These are phyloP conservation scores for Mortierella sp. DNA, from an alignment of 371 early-diverging fungal species.

Conservation along the genomic window DNA sequence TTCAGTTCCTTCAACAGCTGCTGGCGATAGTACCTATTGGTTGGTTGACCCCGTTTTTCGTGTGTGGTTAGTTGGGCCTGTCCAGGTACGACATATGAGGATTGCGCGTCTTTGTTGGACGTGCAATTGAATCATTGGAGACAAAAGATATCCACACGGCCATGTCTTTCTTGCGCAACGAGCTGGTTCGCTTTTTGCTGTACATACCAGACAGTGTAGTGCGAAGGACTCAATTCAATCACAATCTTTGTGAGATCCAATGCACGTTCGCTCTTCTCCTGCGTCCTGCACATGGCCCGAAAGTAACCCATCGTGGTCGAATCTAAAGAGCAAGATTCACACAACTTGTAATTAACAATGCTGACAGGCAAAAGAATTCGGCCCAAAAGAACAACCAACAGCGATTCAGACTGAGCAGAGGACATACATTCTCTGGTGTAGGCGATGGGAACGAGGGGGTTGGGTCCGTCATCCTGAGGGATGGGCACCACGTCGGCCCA, in stretches of 20 bases:
- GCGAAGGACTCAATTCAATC: constrained; percentile 89
- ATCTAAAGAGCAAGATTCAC: constrained; percentile 60
- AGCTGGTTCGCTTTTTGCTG: neutral
- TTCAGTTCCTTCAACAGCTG: constrained; percentile 77
- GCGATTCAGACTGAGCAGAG: neutral
- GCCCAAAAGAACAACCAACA: too few relatives aligned
- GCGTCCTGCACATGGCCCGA: constrained; percentile 78
- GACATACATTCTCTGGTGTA: constrained; percentile 85
- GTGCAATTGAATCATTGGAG: too few relatives aligned
- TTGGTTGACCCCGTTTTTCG: too few relatives aligned
- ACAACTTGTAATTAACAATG: neutral
- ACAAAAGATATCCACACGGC: too few relatives aligned
- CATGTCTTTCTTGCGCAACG: neutral
- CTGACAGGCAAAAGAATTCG: too few relatives aligned
- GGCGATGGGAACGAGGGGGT: constrained; percentile 91
- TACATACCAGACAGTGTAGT: constrained; percentile 94
- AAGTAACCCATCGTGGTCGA: constrained; percentile 90
- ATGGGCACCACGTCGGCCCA: constrained; percentile 91
- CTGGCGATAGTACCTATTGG: constrained; percentile 86
- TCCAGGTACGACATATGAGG: too few relatives aligned
- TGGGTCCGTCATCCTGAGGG: constrained; percentile 89
- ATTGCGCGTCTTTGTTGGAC: too few relatives aligned
- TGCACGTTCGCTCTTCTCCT: constrained; percentile 87
- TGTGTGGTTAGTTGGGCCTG: neutral
- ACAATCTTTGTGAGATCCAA: constrained; percentile 84